These are phyloP conservation scores for Penicillium janthinellum DNA, from an alignment of 2,329 filamentous ascomycete species.

Conservation along the genomic window DNA sequence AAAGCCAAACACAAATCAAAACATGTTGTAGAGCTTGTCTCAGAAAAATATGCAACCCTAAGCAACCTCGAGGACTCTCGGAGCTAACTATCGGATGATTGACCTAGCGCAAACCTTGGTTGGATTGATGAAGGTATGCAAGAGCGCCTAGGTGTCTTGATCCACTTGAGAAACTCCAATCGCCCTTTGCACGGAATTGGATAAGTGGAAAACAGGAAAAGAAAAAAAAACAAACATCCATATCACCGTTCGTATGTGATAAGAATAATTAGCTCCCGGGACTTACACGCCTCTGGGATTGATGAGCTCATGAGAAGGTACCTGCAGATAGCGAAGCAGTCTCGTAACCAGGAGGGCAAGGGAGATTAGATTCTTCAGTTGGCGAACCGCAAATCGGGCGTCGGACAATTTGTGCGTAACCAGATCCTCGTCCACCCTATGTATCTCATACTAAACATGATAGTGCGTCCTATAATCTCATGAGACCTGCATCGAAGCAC, in stretches of 20 bases:
- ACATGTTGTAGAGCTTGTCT: constrained; percentile 4
- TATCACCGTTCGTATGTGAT: background rate
- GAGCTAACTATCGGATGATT: constrained; percentile 15
- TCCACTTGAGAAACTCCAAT: constrained; percentile 16
- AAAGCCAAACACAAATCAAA: background rate
- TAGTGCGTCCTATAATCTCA: constrained; percentile 1
- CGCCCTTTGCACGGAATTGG: background rate
- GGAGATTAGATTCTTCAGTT: background rate
- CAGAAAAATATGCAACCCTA: constrained; percentile 19
- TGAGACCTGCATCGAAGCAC: background rate
- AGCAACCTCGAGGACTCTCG: background rate
- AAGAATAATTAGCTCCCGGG: background rate
- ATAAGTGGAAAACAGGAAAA: background rate
- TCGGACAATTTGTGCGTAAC: constrained; percentile 21
- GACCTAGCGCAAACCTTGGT: constrained; percentile 17
- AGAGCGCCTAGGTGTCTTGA: constrained; percentile 1
- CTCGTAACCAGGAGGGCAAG: background rate
- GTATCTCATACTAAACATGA: constrained; percentile 12
- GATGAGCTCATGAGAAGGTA: constrained; percentile 11
- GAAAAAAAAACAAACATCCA: background rate
- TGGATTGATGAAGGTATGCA: constrained; percentile 21
- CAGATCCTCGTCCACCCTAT: constrained; percentile 17
- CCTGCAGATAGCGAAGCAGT: constrained; percentile 18
- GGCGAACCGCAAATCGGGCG: background rate
- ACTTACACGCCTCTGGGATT: background rate